Evolutionary conservation across 129 eudicot species (phyloP).

Genomic region (Pseudognaphalium luteoalbum): DNA sequence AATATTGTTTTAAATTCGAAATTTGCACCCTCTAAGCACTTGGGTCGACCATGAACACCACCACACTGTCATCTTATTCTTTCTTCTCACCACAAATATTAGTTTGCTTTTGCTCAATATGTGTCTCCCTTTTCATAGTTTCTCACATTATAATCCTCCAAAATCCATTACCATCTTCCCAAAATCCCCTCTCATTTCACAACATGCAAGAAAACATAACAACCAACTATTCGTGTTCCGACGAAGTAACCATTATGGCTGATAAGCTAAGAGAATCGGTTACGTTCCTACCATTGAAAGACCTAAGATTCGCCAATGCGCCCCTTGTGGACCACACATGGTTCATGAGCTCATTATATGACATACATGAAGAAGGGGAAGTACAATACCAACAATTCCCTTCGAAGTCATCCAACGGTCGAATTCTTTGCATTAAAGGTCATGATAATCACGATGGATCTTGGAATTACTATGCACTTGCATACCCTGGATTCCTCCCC

Average conservation of each 20-base stretch:
- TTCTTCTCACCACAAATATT: slow-evolving; percentile 56
- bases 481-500: slow-evolving; percentile 66
- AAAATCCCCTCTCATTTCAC: slow-evolving; percentile 34
- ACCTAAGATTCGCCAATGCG: slow-evolving; percentile 57
- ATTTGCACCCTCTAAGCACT: not conserved
- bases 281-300: slow-evolving; percentile 82
- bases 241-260: slow-evolving; percentile 25
- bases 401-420: slow-evolving; percentile 51
- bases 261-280: slow-evolving; percentile 57
- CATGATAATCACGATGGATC: slow-evolving; percentile 78
- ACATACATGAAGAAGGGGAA: slow-evolving; percentile 67
- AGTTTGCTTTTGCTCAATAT: slow-evolving; percentile 42
- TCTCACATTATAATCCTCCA: slow-evolving; percentile 63
- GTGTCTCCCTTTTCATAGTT: slow-evolving; percentile 46
- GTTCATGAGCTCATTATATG: slow-evolving; percentile 94
- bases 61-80: slow-evolving; percentile 1
- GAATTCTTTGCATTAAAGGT: slow-evolving; percentile 73
- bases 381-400: slow-evolving; percentile 77
- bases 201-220: slow-evolving; percentile 31
- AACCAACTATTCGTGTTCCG: not conserved
- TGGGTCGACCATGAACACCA: slow-evolving; percentile 14
- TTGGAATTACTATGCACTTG: slow-evolving; percentile 83
- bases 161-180: slow-evolving; percentile 41
- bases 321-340: slow-evolving; percentile 87
- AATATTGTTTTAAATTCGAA: no score